phyloP scores from a whole-genome alignment of 2,329 filamentous ascomycete genomes.

The Phyllosticta citrichinensis region DNA sequence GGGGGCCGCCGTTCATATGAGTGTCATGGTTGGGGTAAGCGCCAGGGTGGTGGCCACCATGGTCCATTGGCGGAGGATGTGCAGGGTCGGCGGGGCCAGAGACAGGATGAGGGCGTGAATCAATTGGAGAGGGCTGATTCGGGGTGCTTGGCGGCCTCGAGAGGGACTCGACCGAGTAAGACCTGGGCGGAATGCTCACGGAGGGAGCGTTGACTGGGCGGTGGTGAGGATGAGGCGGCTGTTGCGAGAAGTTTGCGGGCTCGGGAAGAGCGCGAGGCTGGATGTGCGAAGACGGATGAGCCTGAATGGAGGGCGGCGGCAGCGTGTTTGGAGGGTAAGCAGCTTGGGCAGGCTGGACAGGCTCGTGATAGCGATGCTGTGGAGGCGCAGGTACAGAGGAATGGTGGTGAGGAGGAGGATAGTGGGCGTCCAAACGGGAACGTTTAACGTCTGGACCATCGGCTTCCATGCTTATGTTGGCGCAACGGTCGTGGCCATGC shows the following conservation, averaged over 20 bases:
- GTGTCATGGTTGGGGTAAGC: slow-evolving; percentile 26
- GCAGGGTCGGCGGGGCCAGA: slow-evolving; percentile 13
- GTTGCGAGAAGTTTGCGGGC: slow-evolving; percentile 4
- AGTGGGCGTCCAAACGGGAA: slow-evolving; percentile 11
- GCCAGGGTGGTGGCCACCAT: slow-evolving; percentile 22
- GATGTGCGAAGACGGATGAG: slow-evolving; percentile 5
- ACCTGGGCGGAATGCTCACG: slow-evolving; percentile 20
- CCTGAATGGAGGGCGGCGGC: slow-evolving; percentile 10
- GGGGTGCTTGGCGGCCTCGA: slow-evolving; percentile 21
- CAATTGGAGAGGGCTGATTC: slow-evolving; percentile 15
- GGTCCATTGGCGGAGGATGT: slow-evolving; percentile 25
- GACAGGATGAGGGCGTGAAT: slow-evolving; percentile 7
- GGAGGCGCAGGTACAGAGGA: slow-evolving; percentile 8
- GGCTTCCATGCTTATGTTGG: slow-evolving; percentile 12
- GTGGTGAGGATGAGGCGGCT: not conserved
- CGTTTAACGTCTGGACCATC: slow-evolving; percentile 12
- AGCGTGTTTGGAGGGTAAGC: slow-evolving; percentile 8
- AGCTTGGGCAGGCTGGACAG: not conserved
- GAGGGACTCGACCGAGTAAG: slow-evolving; percentile 24
- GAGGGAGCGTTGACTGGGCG: slow-evolving; percentile 23
- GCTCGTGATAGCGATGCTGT: slow-evolving; percentile 7
- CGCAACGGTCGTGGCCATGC: slow-evolving; percentile 11
- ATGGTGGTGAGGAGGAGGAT: slow-evolving; percentile 2
- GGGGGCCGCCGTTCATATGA: slow-evolving; percentile 22
- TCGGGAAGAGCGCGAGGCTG: slow-evolving; percentile 9